A percentile compares a stretch with the other conserved stretches of the same genome.
Evolutionary conservation across 108 stramenopile genomes (phyloP).

Genomic region (Stephanodiscus triporus): DNA sequence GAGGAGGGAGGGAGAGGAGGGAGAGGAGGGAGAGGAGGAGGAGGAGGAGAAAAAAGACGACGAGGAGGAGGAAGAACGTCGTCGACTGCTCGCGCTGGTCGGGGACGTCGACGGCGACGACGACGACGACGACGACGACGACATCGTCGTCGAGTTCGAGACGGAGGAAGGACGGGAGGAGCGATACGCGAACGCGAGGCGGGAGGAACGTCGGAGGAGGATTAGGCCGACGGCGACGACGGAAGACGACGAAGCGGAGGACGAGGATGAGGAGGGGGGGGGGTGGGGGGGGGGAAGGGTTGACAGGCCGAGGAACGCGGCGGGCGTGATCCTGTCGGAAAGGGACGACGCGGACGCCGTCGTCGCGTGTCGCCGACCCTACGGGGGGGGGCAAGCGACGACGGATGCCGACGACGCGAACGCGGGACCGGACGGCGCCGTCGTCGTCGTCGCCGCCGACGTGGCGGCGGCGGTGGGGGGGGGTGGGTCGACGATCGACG

Average conservation of each 20-base stretch:
- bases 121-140: not conserved
- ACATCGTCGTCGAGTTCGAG: constrained; percentile 38
- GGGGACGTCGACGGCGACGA: constrained; percentile 24
- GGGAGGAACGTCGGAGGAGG: constrained; percentile 39
- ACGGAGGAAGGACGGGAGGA: constrained; percentile 60
- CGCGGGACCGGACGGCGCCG: not conserved
- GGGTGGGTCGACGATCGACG: not conserved
- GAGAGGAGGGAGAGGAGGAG: not conserved
- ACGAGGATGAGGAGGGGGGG: not conserved
- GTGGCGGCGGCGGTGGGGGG: no score
- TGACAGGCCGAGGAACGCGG: constrained; percentile 37
- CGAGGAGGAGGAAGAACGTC: constrained; percentile 41
- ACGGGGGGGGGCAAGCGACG: not conserved
- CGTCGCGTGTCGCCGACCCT: not conserved
- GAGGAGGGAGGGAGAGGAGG: constrained; percentile 16
- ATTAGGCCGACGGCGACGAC: constrained; percentile 23
- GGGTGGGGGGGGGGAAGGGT: constrained; percentile 6
- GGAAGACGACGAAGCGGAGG: not conserved
- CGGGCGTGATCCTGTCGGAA: constrained; percentile 46
- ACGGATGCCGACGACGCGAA: not conserved
- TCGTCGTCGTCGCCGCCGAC: no score
- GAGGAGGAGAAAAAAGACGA: constrained; percentile 29
- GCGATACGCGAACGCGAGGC: constrained; percentile 37
- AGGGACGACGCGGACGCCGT: constrained; percentile 9
- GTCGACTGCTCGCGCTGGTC: constrained; percentile 45